phyloP scores from a whole-genome alignment of 148 eudicot species.

The Rhododendron ferrugineum region DNA sequence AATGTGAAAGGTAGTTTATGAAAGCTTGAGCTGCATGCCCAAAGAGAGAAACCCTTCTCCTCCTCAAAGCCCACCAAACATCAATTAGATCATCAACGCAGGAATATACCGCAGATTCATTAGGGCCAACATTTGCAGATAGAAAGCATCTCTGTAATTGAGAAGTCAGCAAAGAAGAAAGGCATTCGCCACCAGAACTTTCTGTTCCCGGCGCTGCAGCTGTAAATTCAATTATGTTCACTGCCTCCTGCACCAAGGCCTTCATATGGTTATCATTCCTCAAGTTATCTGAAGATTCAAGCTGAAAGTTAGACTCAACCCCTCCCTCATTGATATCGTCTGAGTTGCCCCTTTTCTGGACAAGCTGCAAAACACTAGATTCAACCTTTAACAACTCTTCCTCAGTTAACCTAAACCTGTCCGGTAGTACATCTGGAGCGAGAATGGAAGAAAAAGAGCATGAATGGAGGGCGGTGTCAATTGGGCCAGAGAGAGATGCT shows the following conservation, averaged over 20 bases:
- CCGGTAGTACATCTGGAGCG: constrained; percentile 50
- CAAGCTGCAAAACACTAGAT: constrained; percentile 41
- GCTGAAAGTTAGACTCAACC: constrained; percentile 18
- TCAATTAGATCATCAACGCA: constrained; percentile 53
- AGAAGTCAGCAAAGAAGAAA: constrained; percentile 52
- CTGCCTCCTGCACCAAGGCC: constrained; percentile 49
- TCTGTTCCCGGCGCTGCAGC: constrained; percentile 82
- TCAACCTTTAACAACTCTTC: constrained; percentile 61
- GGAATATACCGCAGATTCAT: constrained; percentile 33
- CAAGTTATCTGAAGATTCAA: constrained; percentile 28
- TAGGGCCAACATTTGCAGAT: constrained; percentile 30
- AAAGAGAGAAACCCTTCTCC: constrained; percentile 81
- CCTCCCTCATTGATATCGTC: constrained; percentile 28
- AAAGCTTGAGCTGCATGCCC: constrained; percentile 93
- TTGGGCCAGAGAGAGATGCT: constrained; percentile 38
- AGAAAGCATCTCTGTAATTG: constrained; percentile 55
- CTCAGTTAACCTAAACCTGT: constrained; percentile 55
- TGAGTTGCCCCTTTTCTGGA: constrained; percentile 23
- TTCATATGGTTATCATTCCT: constrained; percentile 23
- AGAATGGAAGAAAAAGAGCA: constrained; percentile 54
- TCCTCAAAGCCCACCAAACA: constrained; percentile 89
- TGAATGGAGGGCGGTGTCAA: constrained; percentile 35
- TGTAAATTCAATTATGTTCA: constrained; percentile 63
- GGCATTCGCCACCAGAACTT: constrained; percentile 50
- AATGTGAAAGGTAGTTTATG: constrained; percentile 61